Conservation (phyloP, 305 asterid genomes). For the Salvia sclarea region DNA sequence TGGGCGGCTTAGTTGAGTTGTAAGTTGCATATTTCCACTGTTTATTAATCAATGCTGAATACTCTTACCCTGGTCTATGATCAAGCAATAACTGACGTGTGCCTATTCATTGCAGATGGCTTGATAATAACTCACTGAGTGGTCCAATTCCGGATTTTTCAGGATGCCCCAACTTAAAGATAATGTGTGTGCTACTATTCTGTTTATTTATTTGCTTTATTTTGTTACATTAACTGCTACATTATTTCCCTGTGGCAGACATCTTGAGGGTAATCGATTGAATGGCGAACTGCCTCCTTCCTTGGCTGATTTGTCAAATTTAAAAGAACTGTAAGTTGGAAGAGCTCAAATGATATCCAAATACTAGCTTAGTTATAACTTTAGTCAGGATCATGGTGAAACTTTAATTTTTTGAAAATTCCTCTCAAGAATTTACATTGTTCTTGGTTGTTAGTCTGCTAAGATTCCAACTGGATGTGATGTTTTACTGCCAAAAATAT, state of each 20-base stretch:
- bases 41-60: background rate
- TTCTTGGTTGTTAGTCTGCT: conserved; percentile 7
- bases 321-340: conserved; percentile 84
- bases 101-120: conserved; percentile 69
- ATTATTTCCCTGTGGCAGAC: conserved; percentile 55
- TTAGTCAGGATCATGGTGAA: background rate
- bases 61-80: background rate
- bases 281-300: conserved; percentile 75
- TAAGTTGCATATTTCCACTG: conserved; percentile 18
- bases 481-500: background rate
- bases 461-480: background rate
- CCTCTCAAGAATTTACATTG: background rate
- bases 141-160: conserved; percentile 94
- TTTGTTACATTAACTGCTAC: conserved; percentile 21
- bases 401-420: background rate
- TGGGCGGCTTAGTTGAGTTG: conserved; percentile 33
- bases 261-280: conserved; percentile 78
- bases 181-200: conserved; percentile 48
- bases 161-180: conserved; percentile 81
- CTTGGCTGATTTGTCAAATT: conserved; percentile 59
- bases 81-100: conserved; percentile 12
- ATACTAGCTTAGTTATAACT: background rate
- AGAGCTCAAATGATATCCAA: conserved; percentile 20
- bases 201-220: conserved; percentile 18
- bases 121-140: conserved; percentile 73